phyloP scores from a whole-genome alignment of 1,284 basidiomycete genomes.

The Xerocomus nothofagi region DNA sequence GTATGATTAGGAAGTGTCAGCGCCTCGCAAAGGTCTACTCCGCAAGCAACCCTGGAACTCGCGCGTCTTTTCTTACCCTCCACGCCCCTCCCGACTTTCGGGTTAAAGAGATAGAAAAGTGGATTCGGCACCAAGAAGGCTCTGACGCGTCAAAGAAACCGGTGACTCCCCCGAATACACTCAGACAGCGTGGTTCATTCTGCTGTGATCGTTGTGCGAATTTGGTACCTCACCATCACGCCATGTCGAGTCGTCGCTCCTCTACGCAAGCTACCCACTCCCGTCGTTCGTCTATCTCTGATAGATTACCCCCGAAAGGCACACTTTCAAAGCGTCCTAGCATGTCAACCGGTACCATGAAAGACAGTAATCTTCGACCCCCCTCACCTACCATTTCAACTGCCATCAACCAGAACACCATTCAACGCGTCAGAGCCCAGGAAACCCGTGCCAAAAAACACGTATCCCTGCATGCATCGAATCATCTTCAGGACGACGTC shows the following conservation, averaged over 20 bases:
- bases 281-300: slow-evolving; percentile 29
- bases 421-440: slow-evolving; percentile 10
- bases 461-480: slow-evolving; percentile 10
- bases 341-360: slow-evolving; percentile 10
- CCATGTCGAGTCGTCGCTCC: slow-evolving; percentile 30
- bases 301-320: slow-evolving; percentile 15
- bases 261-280: slow-evolving; percentile 27
- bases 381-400: slow-evolving; percentile 18
- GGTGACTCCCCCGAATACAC: slow-evolving; percentile 17
- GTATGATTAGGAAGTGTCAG: slow-evolving; percentile 76
- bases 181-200: slow-evolving; percentile 32
- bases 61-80: slow-evolving; percentile 56
- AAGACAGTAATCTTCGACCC: not conserved
- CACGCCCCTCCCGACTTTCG: slow-evolving; percentile 70
- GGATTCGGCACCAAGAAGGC: slow-evolving; percentile 51
- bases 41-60: slow-evolving; percentile 39
- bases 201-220: slow-evolving; percentile 40
- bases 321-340: slow-evolving; percentile 24
- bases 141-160: slow-evolving; percentile 27
- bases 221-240: slow-evolving; percentile 35
- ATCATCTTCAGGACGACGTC: slow-evolving; percentile 16
- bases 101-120: slow-evolving; percentile 74
- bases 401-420: slow-evolving; percentile 5
- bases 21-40: slow-evolving; percentile 48
- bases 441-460: slow-evolving; percentile 25